Conservation (phyloP, 139 green algal species). For the Penium margaritaceum region DNA sequence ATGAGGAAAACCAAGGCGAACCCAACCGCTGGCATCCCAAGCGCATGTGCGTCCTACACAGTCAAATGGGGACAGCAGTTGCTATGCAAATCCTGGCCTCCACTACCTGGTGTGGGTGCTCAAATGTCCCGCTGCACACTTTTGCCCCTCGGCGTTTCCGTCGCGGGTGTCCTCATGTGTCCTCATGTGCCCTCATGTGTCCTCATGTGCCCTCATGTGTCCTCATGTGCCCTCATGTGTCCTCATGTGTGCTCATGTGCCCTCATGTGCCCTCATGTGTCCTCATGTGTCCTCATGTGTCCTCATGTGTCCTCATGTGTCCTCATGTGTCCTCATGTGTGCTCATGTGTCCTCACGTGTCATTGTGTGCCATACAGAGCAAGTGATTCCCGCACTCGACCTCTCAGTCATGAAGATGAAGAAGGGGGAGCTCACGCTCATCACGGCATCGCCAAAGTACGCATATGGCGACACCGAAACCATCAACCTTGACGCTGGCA, state of each 20-base stretch:
- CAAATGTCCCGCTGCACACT: too few species aligned
- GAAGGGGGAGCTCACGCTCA: conserved; percentile 62
- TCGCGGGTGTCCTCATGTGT: too few species aligned
- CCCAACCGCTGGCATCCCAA: too few species aligned
- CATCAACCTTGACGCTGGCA: neutral
- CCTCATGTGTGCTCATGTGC: neutral
- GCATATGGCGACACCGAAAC: conserved; percentile 53
- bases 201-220: too few species aligned
- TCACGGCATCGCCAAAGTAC: conserved; percentile 69
- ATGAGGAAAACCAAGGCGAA: too few species aligned
- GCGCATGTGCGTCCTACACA: too few species aligned
- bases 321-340: neutral
- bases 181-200: too few species aligned
- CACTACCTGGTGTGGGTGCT: too few species aligned
- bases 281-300: neutral
- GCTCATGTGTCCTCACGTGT: neutral
- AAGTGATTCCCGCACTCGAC: conserved; percentile 69
- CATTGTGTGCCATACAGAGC: conserved; percentile 28
- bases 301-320: neutral
- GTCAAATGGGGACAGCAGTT: too few species aligned
- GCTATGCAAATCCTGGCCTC: neutral
- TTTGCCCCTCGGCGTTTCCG: too few species aligned
- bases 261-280: neutral
- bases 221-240: too few species aligned
- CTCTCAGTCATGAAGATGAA: conserved; percentile 81